These are phyloP conservation scores for Diaporthe longicolla DNA, from an alignment of 2,329 filamentous ascomycete species.

Conservation along the genomic window DNA sequence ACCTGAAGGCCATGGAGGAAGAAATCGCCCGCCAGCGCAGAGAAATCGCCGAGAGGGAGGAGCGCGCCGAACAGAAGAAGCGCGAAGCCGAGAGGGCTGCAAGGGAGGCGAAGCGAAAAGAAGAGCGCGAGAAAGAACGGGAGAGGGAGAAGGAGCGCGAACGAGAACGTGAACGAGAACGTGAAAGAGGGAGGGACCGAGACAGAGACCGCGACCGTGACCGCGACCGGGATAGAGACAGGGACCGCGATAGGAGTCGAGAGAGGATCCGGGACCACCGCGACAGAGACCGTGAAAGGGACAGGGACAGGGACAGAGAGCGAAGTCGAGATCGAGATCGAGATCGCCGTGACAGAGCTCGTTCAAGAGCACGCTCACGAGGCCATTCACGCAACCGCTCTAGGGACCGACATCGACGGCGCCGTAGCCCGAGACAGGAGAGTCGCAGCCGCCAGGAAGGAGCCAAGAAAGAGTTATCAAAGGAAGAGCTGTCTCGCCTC, in stretches of 20 bases:
- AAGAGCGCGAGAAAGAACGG: slow-evolving; percentile 57
- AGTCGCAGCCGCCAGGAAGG: slow-evolving; percentile 57
- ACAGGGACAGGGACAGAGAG: not conserved
- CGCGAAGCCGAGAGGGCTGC: slow-evolving; percentile 53
- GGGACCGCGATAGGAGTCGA: slow-evolving; percentile 58
- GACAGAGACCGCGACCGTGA: slow-evolving; percentile 61
- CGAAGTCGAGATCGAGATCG: slow-evolving; percentile 48
- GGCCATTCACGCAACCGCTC: slow-evolving; percentile 48
- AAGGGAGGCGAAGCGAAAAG: slow-evolving; percentile 51
- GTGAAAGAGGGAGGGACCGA: slow-evolving; percentile 61
- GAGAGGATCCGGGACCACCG: not conserved
- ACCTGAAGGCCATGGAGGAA: slow-evolving; percentile 71
- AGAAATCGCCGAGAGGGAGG: slow-evolving; percentile 67
- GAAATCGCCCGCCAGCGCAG: slow-evolving; percentile 71
- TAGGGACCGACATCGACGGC: slow-evolving; percentile 51
- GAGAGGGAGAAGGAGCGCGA: slow-evolving; percentile 57
- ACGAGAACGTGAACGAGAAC: slow-evolving; percentile 64
- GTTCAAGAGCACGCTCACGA: slow-evolving; percentile 52
- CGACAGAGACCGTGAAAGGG: slow-evolving; percentile 51
- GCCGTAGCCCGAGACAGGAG: slow-evolving; percentile 54
- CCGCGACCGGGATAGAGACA: slow-evolving; percentile 58
- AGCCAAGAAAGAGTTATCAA: slow-evolving; percentile 67
- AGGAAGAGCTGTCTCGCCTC: slow-evolving; percentile 70
- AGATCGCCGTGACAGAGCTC: slow-evolving; percentile 45
- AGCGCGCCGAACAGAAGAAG: slow-evolving; percentile 55